Evolutionary conservation across 169 alveolate genomes (phyloP), one percentile per base, ranked within the genome.

Genomic region (Eimeria falciformis): DNA sequence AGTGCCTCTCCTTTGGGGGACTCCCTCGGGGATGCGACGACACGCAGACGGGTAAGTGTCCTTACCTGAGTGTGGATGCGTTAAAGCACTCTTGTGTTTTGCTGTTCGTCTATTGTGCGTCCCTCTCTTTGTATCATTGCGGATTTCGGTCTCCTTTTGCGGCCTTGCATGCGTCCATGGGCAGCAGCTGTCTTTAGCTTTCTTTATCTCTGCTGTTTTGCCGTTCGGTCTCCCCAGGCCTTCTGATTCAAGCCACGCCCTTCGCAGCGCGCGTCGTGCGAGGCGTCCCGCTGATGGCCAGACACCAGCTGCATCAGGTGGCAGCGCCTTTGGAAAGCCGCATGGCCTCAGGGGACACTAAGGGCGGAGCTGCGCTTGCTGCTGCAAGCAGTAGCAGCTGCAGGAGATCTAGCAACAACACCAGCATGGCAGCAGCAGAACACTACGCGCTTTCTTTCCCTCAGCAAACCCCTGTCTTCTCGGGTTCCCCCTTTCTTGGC

Each of bases 221-320:
- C 86, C 11, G 4, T 27, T 37, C 21, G 47, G 14, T 43, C 18
- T 71, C 17, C 55, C 29, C 46, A 77, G 69, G 65, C 33, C 43
- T 50, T 33, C 40, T 14, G 2, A 40, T 58, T 11, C 85, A 85
- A 50, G 47, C 78, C 2, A 85, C 92, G 5, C 92, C 92, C 33
- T 85, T 85, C 21, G 43, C 56, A 5, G 92, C 92, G 6, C 92
- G 75, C 0, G 85, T 50, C 55, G 33, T 25, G 46, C 68, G 92
- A 5, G 92, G 92, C 18, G 40, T 47, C 27, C 92, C 92, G 9
- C 55, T 85, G 18, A 55, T 85, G 55, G 12, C 50, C 27, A 68
- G 92, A 37, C 92, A 85, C 71, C 92, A 85, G 55, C 92, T 85
- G 43, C 92, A 85, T 18, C 69, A 62, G 68, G 29, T 71, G 1